Evolutionary conservation across 2,329 filamentous ascomycete genomes (phyloP).

Genomic region (Colletotrichum truncatum): DNA sequence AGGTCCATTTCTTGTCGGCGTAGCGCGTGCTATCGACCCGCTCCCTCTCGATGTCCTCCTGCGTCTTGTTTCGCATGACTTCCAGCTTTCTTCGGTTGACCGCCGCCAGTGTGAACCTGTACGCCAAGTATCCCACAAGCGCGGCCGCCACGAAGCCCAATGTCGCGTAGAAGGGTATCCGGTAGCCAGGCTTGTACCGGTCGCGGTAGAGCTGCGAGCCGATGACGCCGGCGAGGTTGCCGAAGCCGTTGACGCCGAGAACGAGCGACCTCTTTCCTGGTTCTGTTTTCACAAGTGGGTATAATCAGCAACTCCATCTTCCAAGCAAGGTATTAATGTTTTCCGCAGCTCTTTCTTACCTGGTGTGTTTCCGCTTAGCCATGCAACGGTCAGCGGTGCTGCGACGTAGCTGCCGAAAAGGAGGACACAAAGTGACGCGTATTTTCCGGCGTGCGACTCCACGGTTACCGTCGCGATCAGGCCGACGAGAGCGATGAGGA

Average conservation of each 20-base stretch:
- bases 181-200: constrained; percentile 42
- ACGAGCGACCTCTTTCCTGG: constrained; percentile 43
- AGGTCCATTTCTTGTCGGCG: constrained; percentile 39
- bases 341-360: no score
- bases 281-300: constrained; percentile 16
- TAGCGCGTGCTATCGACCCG: constrained; percentile 34
- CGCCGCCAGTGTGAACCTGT: constrained; percentile 35
- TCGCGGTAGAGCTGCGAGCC: constrained; percentile 40
- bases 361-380: constrained; percentile 42
- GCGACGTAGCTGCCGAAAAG: constrained; percentile 42
- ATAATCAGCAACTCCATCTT: neutral
- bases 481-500: constrained; percentile 38
- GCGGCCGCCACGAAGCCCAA: constrained; percentile 40
- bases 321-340: neutral
- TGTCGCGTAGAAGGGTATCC: constrained; percentile 41
- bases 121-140: constrained; percentile 41
- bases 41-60: constrained; percentile 35
- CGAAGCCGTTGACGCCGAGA: constrained; percentile 45
- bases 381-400: constrained; percentile 42
- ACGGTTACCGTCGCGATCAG: constrained; percentile 36
- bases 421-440: constrained; percentile 41
- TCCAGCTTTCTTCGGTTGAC: constrained; percentile 37
- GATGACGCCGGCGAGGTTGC: constrained; percentile 43
- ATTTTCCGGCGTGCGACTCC: constrained; percentile 32
- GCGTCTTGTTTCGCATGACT: constrained; percentile 32